Evolutionary conservation across 2,329 filamentous ascomycete genomes (phyloP).

Genomic region (Colletotrichum eremochloae): DNA sequence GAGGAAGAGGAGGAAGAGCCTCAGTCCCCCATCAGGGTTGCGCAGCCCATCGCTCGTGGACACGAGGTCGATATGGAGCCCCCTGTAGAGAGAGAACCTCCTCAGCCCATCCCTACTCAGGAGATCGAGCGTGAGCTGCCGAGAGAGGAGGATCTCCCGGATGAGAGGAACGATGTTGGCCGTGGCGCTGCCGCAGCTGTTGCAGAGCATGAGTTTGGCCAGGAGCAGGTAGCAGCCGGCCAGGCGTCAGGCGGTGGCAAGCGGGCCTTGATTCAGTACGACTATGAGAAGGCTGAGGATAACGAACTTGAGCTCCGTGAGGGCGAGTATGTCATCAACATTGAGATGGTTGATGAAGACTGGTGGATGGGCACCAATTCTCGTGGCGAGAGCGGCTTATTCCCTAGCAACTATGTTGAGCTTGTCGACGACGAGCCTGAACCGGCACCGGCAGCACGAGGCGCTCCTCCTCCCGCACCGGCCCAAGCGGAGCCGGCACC

Average conservation of each 20-base stretch:
- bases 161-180: slow-evolving; percentile 68
- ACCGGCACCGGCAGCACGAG: slow-evolving; percentile 53
- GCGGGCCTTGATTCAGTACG: slow-evolving; percentile 87
- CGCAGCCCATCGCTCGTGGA: slow-evolving; percentile 83
- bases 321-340: slow-evolving; percentile 88
- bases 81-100: slow-evolving; percentile 61
- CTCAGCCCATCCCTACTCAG: slow-evolving; percentile 72
- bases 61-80: slow-evolving; percentile 67
- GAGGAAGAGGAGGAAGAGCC: slow-evolving; percentile 70
- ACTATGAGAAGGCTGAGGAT: slow-evolving; percentile 97
- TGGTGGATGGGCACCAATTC: slow-evolving; percentile 98
- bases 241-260: slow-evolving; percentile 65
- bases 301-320: slow-evolving; percentile 95
- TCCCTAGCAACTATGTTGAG: slow-evolving; percentile 98
- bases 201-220: slow-evolving; percentile 60
- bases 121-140: slow-evolving; percentile 74
- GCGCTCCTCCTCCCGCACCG: slow-evolving; percentile 51
- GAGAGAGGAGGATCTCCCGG: slow-evolving; percentile 73
- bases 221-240: slow-evolving; percentile 53
- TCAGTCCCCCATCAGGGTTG: slow-evolving; percentile 86
- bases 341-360: slow-evolving; percentile 97
- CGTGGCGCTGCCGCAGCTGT: slow-evolving; percentile 72
- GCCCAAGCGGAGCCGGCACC: slow-evolving; percentile 55
- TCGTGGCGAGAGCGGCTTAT: slow-evolving; percentile 86
- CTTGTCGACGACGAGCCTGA: slow-evolving; percentile 74